Percentiles rank a stretch among this genome's conserved stretches.
These are phyloP conservation scores for Wickerhamiella qilinensis DNA, from an alignment of 805 yeast genomes.

Conservation along the genomic window DNA sequence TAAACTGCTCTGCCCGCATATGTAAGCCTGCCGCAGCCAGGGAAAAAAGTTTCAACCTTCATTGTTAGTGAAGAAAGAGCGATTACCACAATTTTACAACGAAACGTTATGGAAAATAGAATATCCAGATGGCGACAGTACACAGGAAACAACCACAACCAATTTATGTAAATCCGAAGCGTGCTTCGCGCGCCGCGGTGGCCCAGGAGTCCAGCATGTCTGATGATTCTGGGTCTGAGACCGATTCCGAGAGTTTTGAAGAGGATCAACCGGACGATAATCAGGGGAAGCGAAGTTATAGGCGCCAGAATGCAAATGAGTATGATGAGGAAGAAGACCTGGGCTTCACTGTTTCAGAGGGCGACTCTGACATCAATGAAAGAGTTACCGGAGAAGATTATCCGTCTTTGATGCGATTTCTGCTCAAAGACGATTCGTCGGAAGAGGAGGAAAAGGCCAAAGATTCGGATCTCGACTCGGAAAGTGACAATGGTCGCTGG, in stretches of 20 bases:
- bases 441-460: constrained; percentile 2
- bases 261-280: constrained; percentile 19
- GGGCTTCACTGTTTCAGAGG: constrained; percentile 32
- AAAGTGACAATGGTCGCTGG: constrained; percentile 2
- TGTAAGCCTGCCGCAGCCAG: not conserved
- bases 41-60: not conserved
- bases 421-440: not conserved
- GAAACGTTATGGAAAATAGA: constrained; percentile 1
- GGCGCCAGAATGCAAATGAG: constrained; percentile 23
- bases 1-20: not conserved
- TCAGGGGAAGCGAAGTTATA: constrained; percentile 10
- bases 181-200: not conserved
- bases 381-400: constrained; percentile 1
- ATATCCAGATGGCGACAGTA: constrained; percentile 2
- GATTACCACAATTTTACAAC: not conserved
- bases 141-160: constrained; percentile 3
- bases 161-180: not conserved
- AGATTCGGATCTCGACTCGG: constrained; percentile 4
- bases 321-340: constrained; percentile 22
- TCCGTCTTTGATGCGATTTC: constrained; percentile 2
- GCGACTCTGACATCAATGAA: constrained; percentile 11
- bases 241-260: constrained; percentile 30
- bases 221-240: constrained; percentile 5
- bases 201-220: not conserved
- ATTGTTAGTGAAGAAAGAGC: not conserved